Base-by-base conservation (phyloP, 2,329 filamentous ascomycete species). In the Microcera coccophila region DNA sequence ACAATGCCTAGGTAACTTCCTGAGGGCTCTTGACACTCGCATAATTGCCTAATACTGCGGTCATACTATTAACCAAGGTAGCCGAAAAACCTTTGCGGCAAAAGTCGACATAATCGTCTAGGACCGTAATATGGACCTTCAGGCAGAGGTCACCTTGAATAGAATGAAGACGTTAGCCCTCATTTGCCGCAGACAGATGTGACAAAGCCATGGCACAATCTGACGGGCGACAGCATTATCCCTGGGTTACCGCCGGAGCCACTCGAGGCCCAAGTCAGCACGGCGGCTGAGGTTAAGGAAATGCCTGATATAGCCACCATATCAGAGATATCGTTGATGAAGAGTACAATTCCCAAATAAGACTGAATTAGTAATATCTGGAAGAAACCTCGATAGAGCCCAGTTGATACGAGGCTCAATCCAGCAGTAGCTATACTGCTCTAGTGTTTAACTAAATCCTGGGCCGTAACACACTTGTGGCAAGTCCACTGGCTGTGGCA, bases 211-310 rank as follows among this genome's bases (percentile, higher is more conserved):
- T 44, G 38, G 41, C 3, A 44, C 2, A 38, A 41, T 41, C 5
- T 41, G 29, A 35, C 40, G 12, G 15, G 21, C 38, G 1, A 41
- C 38, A 36, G 31, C 9, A n/a, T 16, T 19, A 8, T 45, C 38
- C 35, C 3, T 19, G 2, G 21, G 15, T 35, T 38, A 35, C 29
- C 8, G 34, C 4, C 31, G 35, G 28, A 41, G 38, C 43, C 31
- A 45, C 9, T 41, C 21, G 5, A 45, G 35, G 31, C 43, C 39
- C 3, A 18, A 45, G 11, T 41, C 35, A 28, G 43, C 39, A 10
- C 31, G 28, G 24, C 21, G 39, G 28, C 43, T 45, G 3, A 42
- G 43, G 36, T 40, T n/a, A 42, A 45, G 42, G 24, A 45, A 42
- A 42, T 45, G 22, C 43, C 4, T 42, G 4, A 38, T 1, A 41